Percentiles rank a stretch among this genome's conserved stretches.
phyloP scores from a whole-genome alignment of 2,329 filamentous ascomycete species.

The Cladosporium sphaerospermum region DNA sequence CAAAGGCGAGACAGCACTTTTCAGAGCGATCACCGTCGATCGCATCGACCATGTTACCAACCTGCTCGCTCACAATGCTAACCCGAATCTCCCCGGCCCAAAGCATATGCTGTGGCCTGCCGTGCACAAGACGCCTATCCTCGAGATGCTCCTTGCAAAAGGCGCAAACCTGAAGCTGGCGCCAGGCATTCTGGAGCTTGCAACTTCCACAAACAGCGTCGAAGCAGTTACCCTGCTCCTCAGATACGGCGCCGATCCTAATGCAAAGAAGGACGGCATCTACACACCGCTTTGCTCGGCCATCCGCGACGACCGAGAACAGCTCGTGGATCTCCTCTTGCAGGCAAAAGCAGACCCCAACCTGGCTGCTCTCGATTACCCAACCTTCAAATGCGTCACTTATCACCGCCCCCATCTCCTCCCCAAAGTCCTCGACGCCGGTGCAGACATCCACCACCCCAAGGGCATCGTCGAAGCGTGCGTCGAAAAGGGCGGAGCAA shows the following conservation, averaged over 20 bases:
- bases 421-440: conserved; percentile 53
- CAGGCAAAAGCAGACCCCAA: conserved; percentile 48
- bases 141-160: conserved; percentile 47
- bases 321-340: conserved; percentile 57
- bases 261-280: conserved; percentile 57
- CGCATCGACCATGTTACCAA: conserved; percentile 52
- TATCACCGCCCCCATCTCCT: conserved; percentile 58
- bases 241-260: conserved; percentile 54
- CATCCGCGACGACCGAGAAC: conserved; percentile 59
- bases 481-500: conserved; percentile 55
- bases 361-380: conserved; percentile 56
- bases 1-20: conserved; percentile 58
- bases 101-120: conserved; percentile 59
- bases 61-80: conserved; percentile 54
- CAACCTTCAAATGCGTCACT: conserved; percentile 62
- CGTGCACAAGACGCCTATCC: conserved; percentile 51
- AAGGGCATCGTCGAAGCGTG: conserved; percentile 62
- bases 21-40: conserved; percentile 53
- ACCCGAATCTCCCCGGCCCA: conserved; percentile 56
- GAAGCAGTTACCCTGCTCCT: conserved; percentile 57
- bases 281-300: conserved; percentile 64
- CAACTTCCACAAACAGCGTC: conserved; percentile 56
- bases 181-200: conserved; percentile 62
- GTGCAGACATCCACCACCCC: conserved; percentile 53
- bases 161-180: conserved; percentile 55